Conservation (phyloP, 345 rosid species). For the Gossypium thurberi region DNA sequence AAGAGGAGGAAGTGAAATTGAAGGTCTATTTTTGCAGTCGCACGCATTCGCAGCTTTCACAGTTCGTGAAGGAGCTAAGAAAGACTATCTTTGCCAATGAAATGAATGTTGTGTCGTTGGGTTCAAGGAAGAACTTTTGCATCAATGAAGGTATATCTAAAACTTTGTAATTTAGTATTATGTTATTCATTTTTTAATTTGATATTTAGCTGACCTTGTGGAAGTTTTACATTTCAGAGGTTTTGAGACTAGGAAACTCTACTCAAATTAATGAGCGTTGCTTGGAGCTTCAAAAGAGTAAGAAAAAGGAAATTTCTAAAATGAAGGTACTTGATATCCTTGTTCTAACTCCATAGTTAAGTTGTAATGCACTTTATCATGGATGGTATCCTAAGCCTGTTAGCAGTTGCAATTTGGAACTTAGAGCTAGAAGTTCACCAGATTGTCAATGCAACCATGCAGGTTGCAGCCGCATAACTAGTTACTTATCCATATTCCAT, state of each 20-base stretch:
- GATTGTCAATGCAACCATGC: background rate
- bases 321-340: conserved; percentile 44
- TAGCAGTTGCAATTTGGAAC: background rate
- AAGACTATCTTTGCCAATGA: conserved; percentile 55
- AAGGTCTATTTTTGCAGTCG: conserved; percentile 86
- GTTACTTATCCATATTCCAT: background rate
- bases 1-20: conserved; percentile 29
- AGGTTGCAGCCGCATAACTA: background rate
- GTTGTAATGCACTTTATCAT: conserved; percentile 1
- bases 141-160: conserved; percentile 58
- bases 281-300: conserved; percentile 75
- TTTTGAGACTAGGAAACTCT: conserved; percentile 57
- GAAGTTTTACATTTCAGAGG: conserved; percentile 40
- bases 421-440: background rate
- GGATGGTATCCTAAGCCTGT: background rate
- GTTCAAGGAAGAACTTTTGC: conserved; percentile 82
- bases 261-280: conserved; percentile 70
- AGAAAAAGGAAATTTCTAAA: conserved; percentile 50
- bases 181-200: background rate
- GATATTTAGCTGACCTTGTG: conserved; percentile 13
- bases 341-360: background rate
- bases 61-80: conserved; percentile 71
- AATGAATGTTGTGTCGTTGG: conserved; percentile 61
- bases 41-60: conserved; percentile 91
- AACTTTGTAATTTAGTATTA: background rate